Percentiles rank a stretch among this genome's conserved stretches.
Conservation (phyloP, 2,329 filamentous ascomycete genomes). For the Orbilia javanica region DNA sequence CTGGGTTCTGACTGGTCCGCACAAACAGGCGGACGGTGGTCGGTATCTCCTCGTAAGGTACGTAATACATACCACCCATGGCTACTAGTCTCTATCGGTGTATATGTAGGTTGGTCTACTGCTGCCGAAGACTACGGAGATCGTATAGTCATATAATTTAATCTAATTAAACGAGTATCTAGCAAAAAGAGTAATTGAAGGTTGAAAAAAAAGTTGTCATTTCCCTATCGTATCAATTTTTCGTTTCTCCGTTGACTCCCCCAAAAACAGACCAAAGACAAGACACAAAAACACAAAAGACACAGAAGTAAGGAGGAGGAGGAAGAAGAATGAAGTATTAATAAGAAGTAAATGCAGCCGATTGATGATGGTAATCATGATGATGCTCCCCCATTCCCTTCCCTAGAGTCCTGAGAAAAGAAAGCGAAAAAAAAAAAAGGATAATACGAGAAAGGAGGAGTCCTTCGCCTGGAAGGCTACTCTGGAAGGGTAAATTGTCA, state of each 20-base stretch:
- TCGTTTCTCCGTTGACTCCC: not conserved
- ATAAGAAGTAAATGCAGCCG: not conserved
- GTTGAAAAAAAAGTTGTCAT: not conserved
- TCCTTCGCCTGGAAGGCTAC: slow-evolving; percentile 2
- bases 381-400: not conserved
- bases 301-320: no score
- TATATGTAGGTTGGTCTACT: no score
- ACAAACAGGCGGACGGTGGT: not conserved
- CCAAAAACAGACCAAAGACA: not conserved
- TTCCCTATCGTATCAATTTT: slow-evolving; percentile 1
- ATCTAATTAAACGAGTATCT: slow-evolving; percentile 7
- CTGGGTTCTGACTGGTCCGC: not conserved
- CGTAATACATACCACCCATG: not conserved
- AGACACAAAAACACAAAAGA: not conserved
- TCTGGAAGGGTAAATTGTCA: not conserved
- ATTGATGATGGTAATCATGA: no score
- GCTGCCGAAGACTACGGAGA: no score
- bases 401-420: slow-evolving; percentile 23
- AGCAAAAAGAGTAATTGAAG: not conserved
- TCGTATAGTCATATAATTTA: no score
- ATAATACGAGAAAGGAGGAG: not conserved
- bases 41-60: no score
- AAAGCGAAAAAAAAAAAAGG: not conserved
- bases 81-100: no score
- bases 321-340: no score